Evolutionary conservation across 176 grass and related monocot genomes (phyloP).

Genomic region (Tillandsia leiboldiana): DNA sequence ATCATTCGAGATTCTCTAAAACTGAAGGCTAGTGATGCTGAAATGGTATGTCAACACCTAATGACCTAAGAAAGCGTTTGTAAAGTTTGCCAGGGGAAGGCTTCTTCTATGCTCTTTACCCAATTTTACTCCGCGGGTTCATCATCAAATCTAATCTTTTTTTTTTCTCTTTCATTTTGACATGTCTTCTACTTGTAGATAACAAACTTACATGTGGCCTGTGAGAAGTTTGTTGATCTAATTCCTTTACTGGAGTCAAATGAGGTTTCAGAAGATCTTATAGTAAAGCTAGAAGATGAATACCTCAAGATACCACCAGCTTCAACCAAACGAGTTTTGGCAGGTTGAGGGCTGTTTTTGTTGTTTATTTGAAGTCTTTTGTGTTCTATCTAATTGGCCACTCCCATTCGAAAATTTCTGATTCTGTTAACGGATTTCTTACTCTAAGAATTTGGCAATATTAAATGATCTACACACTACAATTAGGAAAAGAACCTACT

Average conservation of each 20-base stretch:
- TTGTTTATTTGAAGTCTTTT: neutral
- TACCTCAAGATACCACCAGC: constrained; percentile 62
- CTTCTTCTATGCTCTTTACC: too few relatives aligned
- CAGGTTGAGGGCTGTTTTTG: constrained; percentile 35
- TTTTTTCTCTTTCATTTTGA: neutral
- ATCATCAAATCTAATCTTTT: neutral
- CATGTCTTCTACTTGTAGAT: constrained; percentile 30
- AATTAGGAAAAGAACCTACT: too few relatives aligned
- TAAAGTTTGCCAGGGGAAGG: neutral
- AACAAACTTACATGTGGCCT: constrained; percentile 55
- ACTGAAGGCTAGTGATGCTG: constrained; percentile 74
- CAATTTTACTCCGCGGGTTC: too few relatives aligned
- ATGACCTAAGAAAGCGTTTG: constrained; percentile 21
- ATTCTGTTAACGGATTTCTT: neutral
- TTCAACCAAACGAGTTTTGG: constrained; percentile 56
- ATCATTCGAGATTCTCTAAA: constrained; percentile 84
- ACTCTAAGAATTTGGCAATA: neutral
- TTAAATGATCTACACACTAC: too few relatives aligned
- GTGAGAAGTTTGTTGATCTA: constrained; percentile 54
- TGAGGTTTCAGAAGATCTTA: constrained; percentile 35
- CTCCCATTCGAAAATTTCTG: too few relatives aligned
- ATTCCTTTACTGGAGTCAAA: constrained; percentile 51
- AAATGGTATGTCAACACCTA: constrained; percentile 41
- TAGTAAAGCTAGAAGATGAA: constrained; percentile 64
- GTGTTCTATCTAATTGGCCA: neutral